A percentile compares a stretch with the other conserved stretches of the same genome.
phyloP scores from a whole-genome alignment of 2,329 filamentous ascomycete genomes.

The Diaporthe sp. region DNA sequence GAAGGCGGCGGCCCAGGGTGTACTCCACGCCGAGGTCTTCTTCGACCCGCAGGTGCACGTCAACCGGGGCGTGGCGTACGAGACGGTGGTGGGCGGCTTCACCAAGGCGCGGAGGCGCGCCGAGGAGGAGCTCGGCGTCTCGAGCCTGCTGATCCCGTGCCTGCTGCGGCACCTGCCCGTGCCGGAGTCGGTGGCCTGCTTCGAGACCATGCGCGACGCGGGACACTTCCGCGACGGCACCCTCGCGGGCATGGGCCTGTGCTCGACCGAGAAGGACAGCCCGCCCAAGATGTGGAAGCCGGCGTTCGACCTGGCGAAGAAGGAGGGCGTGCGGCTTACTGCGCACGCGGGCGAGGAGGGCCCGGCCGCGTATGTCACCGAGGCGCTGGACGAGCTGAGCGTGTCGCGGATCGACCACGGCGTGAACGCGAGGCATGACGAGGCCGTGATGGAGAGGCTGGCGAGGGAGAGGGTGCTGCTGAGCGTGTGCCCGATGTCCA shows the following conservation, averaged over 20 bases:
- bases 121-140: conserved; percentile 73
- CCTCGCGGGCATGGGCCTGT: conserved; percentile 49
- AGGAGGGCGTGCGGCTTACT: conserved; percentile 71
- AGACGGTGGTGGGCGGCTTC: conserved; percentile 76
- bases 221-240: conserved; percentile 60
- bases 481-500: conserved; percentile 81
- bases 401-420: conserved; percentile 83
- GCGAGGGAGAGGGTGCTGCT: conserved; percentile 71
- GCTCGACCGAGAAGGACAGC: conserved; percentile 52
- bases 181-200: conserved; percentile 65
- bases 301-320: conserved; percentile 69
- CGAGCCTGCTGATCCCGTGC: conserved; percentile 77
- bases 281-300: conserved; percentile 70
- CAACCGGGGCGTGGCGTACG: conserved; percentile 72
- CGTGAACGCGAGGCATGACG: conserved; percentile 74
- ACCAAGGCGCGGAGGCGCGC: conserved; percentile 72
- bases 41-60: conserved; percentile 86
- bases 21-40: conserved; percentile 83
- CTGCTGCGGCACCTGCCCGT: conserved; percentile 79
- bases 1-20: conserved; percentile 73
- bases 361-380: conserved; percentile 74
- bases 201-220: conserved; percentile 55
- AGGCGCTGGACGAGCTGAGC: conserved; percentile 72
- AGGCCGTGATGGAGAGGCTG: conserved; percentile 69
- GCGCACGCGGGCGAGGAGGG: conserved; percentile 85